A percentile compares a stretch with the other conserved stretches of the same genome.
These are phyloP conservation scores for Cercospora canescens DNA, from an alignment of 2,329 filamentous ascomycete species.

Conservation along the genomic window DNA sequence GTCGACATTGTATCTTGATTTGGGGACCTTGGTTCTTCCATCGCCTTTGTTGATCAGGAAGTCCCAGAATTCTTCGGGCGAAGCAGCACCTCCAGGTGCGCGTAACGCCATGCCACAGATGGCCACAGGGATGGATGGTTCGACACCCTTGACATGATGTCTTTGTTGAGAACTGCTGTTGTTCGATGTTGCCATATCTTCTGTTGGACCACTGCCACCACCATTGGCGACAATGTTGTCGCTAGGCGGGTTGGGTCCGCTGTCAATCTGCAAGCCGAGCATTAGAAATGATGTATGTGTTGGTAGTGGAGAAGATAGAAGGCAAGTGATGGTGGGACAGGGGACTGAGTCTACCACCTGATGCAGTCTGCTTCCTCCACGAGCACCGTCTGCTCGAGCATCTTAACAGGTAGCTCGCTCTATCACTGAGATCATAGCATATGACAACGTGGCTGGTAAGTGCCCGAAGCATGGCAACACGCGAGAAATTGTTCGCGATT, in stretches of 20 bases:
- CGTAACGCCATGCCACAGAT: background rate
- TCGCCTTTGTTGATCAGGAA: slow-evolving; percentile 9
- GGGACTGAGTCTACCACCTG: background rate
- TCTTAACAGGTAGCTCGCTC: background rate
- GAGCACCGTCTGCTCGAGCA: background rate
- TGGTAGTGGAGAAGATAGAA: background rate
- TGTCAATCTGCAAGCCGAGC: background rate
- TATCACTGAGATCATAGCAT: background rate
- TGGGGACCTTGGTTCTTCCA: background rate
- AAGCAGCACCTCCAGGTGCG: background rate
- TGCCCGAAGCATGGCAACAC: background rate
- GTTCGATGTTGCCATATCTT: background rate
- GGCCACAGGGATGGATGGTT: background rate
- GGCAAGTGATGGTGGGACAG: background rate
- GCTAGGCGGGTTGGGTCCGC: background rate
- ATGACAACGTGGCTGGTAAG: background rate
- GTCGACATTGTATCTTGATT: slow-evolving; percentile 9
- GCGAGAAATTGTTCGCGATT: background rate
- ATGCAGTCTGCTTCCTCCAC: background rate
- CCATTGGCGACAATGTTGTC: background rate
- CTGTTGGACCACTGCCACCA: background rate
- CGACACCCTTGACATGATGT: background rate
- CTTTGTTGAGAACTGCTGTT: background rate
- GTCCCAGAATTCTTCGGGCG: background rate
- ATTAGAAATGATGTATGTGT: background rate